Evolutionary conservation across 2,329 filamentous ascomycete genomes (phyloP).

Genomic region (Exophiala oligosperma): DNA sequence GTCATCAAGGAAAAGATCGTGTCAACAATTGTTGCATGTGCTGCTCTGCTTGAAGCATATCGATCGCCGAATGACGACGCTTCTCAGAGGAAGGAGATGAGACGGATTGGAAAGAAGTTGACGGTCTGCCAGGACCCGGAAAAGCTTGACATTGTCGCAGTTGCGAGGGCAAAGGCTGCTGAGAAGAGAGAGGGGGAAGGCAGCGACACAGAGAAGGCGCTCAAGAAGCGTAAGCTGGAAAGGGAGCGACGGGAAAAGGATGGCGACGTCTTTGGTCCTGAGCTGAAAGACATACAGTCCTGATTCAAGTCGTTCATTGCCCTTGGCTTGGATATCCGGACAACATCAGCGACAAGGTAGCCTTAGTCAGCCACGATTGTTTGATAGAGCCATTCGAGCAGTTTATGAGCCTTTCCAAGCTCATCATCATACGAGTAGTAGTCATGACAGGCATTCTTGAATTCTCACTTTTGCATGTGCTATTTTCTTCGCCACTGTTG

Average conservation of each 20-base stretch:
- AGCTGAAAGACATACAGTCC: constrained; percentile 21
- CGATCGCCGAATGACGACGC: constrained; percentile 38
- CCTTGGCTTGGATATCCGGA: no score
- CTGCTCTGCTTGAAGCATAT: constrained; percentile 41
- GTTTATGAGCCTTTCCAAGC: no score
- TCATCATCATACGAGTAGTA: not conserved
- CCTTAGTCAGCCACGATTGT: no score
- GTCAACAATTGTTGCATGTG: constrained; percentile 40
- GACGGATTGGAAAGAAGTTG: constrained; percentile 50
- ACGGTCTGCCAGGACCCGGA: constrained; percentile 51
- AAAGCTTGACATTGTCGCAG: constrained; percentile 42
- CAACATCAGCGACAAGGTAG: no score
- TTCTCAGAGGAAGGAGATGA: constrained; percentile 43
- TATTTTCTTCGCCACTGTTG: not conserved
- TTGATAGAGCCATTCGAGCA: no score
- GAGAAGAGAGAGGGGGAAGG: constrained; percentile 42
- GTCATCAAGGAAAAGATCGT: constrained; percentile 32
- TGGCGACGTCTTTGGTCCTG: constrained; percentile 35
- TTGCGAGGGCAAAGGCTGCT: constrained; percentile 33
- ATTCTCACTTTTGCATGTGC: not conserved
- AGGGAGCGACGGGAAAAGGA: constrained; percentile 31
- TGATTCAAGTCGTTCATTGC: not conserved
- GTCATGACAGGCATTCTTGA: not conserved
- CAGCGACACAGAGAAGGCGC: constrained; percentile 33
- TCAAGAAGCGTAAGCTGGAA: constrained; percentile 35